Evolutionary conservation across 2,329 filamentous ascomycete genomes (phyloP), one percentile per base, ranked within the genome.

Genomic region (Alternaria ventricosa): DNA sequence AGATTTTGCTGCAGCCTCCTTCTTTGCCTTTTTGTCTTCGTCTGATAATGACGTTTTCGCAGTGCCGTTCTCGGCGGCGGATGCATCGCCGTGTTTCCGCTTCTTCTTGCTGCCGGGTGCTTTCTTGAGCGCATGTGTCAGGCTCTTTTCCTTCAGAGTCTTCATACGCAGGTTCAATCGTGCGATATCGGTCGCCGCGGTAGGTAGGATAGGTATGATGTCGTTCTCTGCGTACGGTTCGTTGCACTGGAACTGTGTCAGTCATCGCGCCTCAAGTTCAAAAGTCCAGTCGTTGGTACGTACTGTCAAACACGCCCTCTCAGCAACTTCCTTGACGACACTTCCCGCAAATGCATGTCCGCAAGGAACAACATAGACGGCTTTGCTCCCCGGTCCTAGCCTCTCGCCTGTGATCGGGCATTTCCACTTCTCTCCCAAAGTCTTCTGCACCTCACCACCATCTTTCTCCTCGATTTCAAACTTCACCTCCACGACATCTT

Each of bases 331-430:
- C 70, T 90, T 92, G 69, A 98, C 90, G 8, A 94, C 93, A 57
- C 89, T 89, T 65, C 96, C 94, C 1, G 93, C 90, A 80, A 98
- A 98, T 1, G 93, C 94, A 83, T 99, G 96, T 0, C 96, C 96
- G 74, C 96, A 99, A 0, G 96, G 96, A 5, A 98, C 92, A 3
- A 99, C 75, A 74, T 98, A 99, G 2, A 97, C 93, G 1, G 93
- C 87, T 79, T 91, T 95, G 15, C 90, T 89, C 6, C 86, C 85
- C 0, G 94, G 89, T 0, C 96, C 96, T 23, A 99, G 82, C 77
- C 92, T 90, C 78, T 96, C 97, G 73, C 92, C 88, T 2, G 94
- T 97, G 58, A 98, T 87, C 0, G 95, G 94, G 75, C 96, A 99
- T 27, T 93, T 87, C 87, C 90, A 94, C 61, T 85, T 86, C 72